These are phyloP conservation scores for Saitozyma sp. DNA, from an alignment of 768 basidiomycete species.

Conservation along the genomic window DNA sequence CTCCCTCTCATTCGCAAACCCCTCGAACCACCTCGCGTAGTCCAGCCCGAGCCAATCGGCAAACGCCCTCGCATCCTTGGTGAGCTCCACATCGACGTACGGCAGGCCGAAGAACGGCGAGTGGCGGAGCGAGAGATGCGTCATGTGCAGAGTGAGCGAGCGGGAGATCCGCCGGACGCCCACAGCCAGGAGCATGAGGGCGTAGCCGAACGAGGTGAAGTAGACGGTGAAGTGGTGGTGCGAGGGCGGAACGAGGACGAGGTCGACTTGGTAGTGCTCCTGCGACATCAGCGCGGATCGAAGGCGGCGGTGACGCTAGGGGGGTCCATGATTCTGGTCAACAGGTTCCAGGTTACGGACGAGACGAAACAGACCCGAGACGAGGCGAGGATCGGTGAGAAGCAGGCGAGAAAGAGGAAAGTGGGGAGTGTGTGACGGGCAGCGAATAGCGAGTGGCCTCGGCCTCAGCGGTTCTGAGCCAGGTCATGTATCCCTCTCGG, in stretches of 20 bases:
- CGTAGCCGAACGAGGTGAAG: constrained; percentile 21
- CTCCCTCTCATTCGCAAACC: constrained; percentile 18
- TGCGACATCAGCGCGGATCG: constrained; percentile 10
- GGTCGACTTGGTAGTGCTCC: constrained; percentile 39
- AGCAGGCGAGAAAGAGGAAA: neutral
- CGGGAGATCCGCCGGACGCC: constrained; percentile 20
- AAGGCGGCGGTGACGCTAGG: neutral
- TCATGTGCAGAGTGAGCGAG: constrained; percentile 22
- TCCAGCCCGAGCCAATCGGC: constrained; percentile 32
- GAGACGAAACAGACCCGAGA: neutral
- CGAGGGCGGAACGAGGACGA: constrained; percentile 20
- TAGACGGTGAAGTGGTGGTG: constrained; percentile 20
- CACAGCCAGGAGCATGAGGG: constrained; percentile 22
- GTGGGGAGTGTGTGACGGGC: neutral
- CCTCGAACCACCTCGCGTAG: constrained; percentile 17
- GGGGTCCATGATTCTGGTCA: neutral
- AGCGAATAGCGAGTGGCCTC: neutral
- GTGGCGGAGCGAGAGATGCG: constrained; percentile 26
- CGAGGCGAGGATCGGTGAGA: neutral
- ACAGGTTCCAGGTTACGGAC: neutral
- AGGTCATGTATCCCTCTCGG: too few species aligned
- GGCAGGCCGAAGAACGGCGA: constrained; percentile 28
- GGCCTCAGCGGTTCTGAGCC: neutral
- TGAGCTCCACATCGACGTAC: constrained; percentile 28
- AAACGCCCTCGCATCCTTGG: constrained; percentile 14